Percentiles rank a stretch among this genome's conserved stretches.
phyloP scores from a whole-genome alignment of 768 basidiomycete genomes.

The Tricholoma matsutake region DNA sequence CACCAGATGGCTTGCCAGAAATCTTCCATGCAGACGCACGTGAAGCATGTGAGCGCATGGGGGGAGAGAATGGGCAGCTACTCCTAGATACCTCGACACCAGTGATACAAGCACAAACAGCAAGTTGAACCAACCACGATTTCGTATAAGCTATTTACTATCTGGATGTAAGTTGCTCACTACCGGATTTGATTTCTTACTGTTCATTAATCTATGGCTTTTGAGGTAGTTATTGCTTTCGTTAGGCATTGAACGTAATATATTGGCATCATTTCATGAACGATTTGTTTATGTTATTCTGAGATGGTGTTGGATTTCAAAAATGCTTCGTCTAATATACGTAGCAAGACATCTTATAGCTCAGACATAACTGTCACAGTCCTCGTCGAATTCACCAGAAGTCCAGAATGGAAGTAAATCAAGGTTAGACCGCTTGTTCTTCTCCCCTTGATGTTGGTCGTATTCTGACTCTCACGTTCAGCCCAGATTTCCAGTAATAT shows the following conservation, averaged over 20 bases:
- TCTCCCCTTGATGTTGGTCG: too few relatives aligned
- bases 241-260: background rate
- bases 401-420: too few relatives aligned
- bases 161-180: background rate
- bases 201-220: background rate
- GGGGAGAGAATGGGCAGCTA: conserved; percentile 40
- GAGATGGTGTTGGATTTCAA: too few relatives aligned
- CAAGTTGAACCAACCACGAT: background rate
- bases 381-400: too few relatives aligned
- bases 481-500: too few relatives aligned
- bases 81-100: conserved; percentile 13
- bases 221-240: background rate
- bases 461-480: too few relatives aligned
- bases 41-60: conserved; percentile 45
- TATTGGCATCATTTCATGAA: background rate
- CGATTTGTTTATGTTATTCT: too few relatives aligned
- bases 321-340: too few relatives aligned
- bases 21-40: conserved; percentile 48
- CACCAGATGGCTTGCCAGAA: conserved; percentile 39
- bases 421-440: too few relatives aligned
- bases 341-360: too few relatives aligned
- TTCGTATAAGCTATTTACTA: background rate
- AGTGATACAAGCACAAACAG: background rate
- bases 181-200: background rate
- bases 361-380: too few relatives aligned